Percentiles rank a stretch among this genome's conserved stretches.
These are phyloP conservation scores for Rutidosis leptorrhynchoides DNA, from an alignment of 129 eudicot species.

Conservation along the genomic window DNA sequence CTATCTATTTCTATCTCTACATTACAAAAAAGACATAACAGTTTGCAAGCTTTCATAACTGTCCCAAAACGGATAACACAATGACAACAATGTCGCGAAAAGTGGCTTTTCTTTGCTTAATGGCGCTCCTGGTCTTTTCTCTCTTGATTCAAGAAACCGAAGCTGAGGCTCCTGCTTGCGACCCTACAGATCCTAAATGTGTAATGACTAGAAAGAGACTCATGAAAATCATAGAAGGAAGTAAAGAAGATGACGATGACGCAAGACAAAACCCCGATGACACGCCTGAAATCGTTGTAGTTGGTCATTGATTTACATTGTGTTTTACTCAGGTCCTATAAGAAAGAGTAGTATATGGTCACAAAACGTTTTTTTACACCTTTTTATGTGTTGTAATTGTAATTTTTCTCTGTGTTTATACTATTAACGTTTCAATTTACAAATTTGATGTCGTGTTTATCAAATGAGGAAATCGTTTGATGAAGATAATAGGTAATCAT, in stretches of 20 bases:
- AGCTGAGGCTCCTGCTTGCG: conserved; percentile 20
- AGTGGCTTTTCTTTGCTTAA: conserved; percentile 28
- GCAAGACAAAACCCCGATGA: conserved; percentile 1
- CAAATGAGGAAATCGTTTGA: background rate
- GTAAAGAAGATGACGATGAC: conserved; percentile 1
- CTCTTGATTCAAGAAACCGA: conserved; percentile 19
- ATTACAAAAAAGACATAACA: background rate
- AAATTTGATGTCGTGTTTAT: background rate
- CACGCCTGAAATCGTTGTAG: conserved; percentile 37
- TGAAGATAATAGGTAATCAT: background rate
- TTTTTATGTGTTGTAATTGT: background rate
- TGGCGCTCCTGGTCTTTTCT: conserved; percentile 21
- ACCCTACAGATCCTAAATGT: conserved; percentile 33
- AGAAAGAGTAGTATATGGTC: background rate
- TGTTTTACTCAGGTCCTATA: background rate
- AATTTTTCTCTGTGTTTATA: no score
- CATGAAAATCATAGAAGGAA: background rate
- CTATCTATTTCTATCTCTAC: conserved; percentile 3
- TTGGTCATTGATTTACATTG: conserved; percentile 26
- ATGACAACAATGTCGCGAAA: conserved; percentile 17
- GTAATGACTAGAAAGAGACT: conserved; percentile 18
- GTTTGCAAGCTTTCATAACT: background rate
- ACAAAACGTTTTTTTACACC: background rate
- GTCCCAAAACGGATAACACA: background rate
- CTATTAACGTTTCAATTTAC: background rate